Evolutionary conservation across 176 grass and related monocot genomes (phyloP).

Genomic region (Avena eriantha): DNA sequence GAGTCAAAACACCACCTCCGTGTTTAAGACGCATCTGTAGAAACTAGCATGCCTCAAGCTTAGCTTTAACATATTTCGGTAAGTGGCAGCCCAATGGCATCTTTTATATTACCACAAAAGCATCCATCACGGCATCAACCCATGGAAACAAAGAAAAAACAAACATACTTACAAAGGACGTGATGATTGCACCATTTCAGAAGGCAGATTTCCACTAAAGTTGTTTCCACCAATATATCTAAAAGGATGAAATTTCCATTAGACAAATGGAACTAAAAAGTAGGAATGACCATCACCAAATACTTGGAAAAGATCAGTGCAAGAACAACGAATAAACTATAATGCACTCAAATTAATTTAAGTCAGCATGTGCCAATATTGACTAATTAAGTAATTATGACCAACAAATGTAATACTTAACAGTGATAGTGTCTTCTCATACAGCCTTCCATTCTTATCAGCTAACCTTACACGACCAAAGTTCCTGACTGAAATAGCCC

Average conservation of each 20-base stretch:
- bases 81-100: neutral
- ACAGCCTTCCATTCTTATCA: neutral
- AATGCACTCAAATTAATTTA: neutral
- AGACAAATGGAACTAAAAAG: neutral
- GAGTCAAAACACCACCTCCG: no score
- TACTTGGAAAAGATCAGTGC: neutral
- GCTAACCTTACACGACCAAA: neutral
- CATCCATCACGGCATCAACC: neutral
- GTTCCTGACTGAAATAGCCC: neutral
- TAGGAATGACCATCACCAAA: neutral
- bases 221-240: slow-evolving; percentile 61
- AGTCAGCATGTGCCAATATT: neutral
- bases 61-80: neutral
- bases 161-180: slow-evolving; percentile 49
- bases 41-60: neutral
- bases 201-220: slow-evolving; percentile 42
- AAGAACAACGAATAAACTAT: neutral
- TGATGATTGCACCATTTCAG: slow-evolving; percentile 14
- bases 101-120: neutral
- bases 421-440: slow-evolving; percentile 19
- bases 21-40: neutral
- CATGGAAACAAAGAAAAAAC: neutral
- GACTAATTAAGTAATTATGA: neutral
- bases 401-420: neutral
- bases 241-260: slow-evolving; percentile 27